phyloP scores from a whole-genome alignment of 805 yeast genomes.

The Lachancea meyersii region DNA sequence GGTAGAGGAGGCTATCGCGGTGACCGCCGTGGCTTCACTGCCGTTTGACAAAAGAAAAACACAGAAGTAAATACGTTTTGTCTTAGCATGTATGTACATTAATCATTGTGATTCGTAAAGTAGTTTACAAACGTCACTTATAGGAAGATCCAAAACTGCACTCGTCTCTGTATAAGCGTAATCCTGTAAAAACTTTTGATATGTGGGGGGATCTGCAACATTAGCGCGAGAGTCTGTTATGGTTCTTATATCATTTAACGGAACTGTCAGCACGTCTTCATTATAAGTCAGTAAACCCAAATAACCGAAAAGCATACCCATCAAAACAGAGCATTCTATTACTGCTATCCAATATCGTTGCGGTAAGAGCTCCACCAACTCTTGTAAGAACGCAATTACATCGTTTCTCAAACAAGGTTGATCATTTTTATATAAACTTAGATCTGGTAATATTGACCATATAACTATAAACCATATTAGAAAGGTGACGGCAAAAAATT shows the following conservation, averaged over 20 bases:
- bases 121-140: slow-evolving; percentile 60
- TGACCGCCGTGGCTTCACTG: slow-evolving; percentile 8
- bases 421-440: slow-evolving; percentile 13
- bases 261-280: slow-evolving; percentile 63
- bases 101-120: slow-evolving; percentile 37
- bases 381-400: slow-evolving; percentile 35
- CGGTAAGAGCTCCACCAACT: slow-evolving; percentile 62
- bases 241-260: slow-evolving; percentile 52
- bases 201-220: slow-evolving; percentile 25
- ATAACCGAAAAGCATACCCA: slow-evolving; percentile 68
- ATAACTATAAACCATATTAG: slow-evolving; percentile 49
- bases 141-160: slow-evolving; percentile 83
- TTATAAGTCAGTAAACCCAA: slow-evolving; percentile 66
- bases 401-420: slow-evolving; percentile 21
- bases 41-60: not conserved
- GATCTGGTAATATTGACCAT: slow-evolving; percentile 69
- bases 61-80: not conserved
- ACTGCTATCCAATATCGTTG: slow-evolving; percentile 89
- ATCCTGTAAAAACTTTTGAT: slow-evolving; percentile 15
- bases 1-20: slow-evolving; percentile 9
- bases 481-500: slow-evolving; percentile 60
- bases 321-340: slow-evolving; percentile 62
- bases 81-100: slow-evolving; percentile 7
- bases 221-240: slow-evolving; percentile 62
- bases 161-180: slow-evolving; percentile 59